Evolutionary conservation across 2,329 filamentous ascomycete species (phyloP), one percentile per base, ranked within the genome.

Genomic region (Lecanosticta acicola): DNA sequence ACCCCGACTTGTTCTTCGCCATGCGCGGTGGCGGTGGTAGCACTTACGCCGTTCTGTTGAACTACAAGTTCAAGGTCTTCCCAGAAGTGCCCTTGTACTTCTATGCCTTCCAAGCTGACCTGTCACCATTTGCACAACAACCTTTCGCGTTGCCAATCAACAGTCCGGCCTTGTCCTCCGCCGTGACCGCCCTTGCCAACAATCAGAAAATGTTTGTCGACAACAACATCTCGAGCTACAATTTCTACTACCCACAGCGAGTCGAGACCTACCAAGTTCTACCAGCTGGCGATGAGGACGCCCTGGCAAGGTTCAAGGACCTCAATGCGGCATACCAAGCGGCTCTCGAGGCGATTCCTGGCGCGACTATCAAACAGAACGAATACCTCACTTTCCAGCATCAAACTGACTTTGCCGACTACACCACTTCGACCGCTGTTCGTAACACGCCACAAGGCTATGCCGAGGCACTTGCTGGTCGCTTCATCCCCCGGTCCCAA

Each of bases 1-100:
- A 79, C 48, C 50, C 68, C 0, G 77, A 80, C 45, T 63, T 82
- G 5, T 79, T 68, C 61, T 67, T 66, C 46, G 76, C 73, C 0
- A 68, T 81, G 3, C 73, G 75, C 42, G 79, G 77, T 7, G 58
- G 58, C 4, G 78, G 79, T 9, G 48, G 46, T 11, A 77, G 72
- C 60, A 79, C 77, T 55, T 60, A 57, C 42, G 59, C 55, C 18
- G 46, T 60, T 8, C 59, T 57, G 14, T 42, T 53, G 38, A 51
- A 55, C 41, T 45, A 45, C n/a, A 54, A 41, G 5, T 48, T 14
- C 10, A 24, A 19, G 8, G 45, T 42, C 19, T 42, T 38, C 36
- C 45, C 45, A 3, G 39, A 48, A 26, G 46, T 48, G n/a, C 41
- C 34, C n/a, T n/a, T n/a, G n/a, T n/a, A n/a, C n/a, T n/a, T n/a